phyloP scores from a whole-genome alignment of 768 basidiomycete genomes.

The Kondoa malvinella region DNA sequence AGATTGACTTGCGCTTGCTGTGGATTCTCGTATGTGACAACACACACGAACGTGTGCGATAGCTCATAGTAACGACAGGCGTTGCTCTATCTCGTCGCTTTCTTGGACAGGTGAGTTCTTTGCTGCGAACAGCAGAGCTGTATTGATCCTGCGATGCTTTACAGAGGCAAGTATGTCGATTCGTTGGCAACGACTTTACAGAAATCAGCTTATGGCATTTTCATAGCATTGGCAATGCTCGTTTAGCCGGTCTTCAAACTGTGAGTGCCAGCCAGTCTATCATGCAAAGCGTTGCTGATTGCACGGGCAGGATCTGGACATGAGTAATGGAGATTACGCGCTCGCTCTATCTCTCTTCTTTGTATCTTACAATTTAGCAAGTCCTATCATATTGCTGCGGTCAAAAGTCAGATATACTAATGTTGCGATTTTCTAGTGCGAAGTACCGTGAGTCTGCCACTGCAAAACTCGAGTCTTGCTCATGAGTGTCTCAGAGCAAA shows the following conservation, averaged over 20 bases:
- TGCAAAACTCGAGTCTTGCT: conserved; percentile 5
- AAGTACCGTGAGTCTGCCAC: no score
- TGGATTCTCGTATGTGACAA: neutral
- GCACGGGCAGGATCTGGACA: conserved; percentile 22
- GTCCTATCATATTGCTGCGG: no score
- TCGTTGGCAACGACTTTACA: neutral
- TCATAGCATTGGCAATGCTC: neutral
- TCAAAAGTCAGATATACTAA: no score
- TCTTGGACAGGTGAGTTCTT: neutral
- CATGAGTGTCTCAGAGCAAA: conserved; percentile 23
- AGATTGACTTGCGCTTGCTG: neutral
- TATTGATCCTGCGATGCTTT: no score
- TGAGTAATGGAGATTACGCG: conserved; percentile 21
- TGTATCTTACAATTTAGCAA: no score
- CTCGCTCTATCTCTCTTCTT: conserved; percentile 9
- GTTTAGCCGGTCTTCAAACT: neutral
- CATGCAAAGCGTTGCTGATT: no score
- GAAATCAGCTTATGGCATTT: neutral
- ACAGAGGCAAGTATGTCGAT: no score
- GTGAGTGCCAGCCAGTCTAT: no score
- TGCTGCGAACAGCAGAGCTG: no score
- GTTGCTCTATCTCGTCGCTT: neutral
- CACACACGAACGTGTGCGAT: neutral
- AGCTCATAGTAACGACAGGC: neutral
- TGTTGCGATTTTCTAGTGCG: no score